Evolutionary conservation across 2,329 filamentous ascomycete species (phyloP).

Genomic region (Sarocladium oryzae): DNA sequence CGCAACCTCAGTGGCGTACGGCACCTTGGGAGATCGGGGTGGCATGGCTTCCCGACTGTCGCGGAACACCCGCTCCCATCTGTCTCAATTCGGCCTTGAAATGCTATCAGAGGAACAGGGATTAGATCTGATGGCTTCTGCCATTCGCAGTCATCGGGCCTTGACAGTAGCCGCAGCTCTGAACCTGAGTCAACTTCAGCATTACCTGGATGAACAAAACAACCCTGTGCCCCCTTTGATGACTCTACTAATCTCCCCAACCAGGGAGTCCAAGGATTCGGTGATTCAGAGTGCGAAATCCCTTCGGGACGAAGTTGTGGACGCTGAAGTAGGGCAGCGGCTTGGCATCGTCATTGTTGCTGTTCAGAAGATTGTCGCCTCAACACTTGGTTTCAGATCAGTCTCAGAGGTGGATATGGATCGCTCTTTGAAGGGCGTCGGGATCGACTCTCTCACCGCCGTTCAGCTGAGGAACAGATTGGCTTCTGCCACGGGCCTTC

Average conservation of each 20-base stretch:
- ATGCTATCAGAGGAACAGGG: conserved; percentile 9
- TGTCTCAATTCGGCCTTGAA: conserved; percentile 11
- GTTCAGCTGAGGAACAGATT: conserved; percentile 14
- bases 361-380: conserved; percentile 13
- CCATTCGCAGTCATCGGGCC: conserved; percentile 9
- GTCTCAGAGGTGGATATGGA: conserved; percentile 13
- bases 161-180: conserved; percentile 12
- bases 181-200: conserved; percentile 6
- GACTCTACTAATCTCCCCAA: background rate
- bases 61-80: conserved; percentile 9
- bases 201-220: conserved; percentile 2
- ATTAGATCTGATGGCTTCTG: conserved; percentile 5
- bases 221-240: background rate
- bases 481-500: conserved; percentile 11
- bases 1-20: conserved; percentile 14
- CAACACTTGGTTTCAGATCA: conserved; percentile 11
- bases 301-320: background rate
- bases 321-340: background rate
- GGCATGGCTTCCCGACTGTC: conserved; percentile 12
- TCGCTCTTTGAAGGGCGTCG: conserved; percentile 12
- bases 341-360: conserved; percentile 9
- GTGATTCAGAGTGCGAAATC: background rate
- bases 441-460: conserved; percentile 15
- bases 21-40: conserved; percentile 9
- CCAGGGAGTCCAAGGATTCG: background rate